Evolutionary conservation across 2,329 filamentous ascomycete genomes (phyloP).

Genomic region (Epichloe bromicola): DNA sequence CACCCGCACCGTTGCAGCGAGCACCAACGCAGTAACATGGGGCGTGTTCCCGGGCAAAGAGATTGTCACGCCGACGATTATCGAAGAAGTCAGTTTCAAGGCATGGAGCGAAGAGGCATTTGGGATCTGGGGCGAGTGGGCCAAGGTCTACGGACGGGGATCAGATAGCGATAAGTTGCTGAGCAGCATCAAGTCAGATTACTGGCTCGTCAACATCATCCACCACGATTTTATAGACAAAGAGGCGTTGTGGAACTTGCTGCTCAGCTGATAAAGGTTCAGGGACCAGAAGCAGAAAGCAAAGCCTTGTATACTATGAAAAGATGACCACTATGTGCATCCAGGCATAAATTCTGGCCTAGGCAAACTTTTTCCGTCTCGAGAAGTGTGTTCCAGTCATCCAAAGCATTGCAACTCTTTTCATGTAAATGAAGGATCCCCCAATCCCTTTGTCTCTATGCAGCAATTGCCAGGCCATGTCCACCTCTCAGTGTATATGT

Average conservation of each 20-base stretch:
- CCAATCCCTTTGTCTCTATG: too few relatives aligned
- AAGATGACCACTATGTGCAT: too few relatives aligned
- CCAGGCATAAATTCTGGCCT: too few relatives aligned
- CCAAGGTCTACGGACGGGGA: constrained; percentile 64
- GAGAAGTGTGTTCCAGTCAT: too few relatives aligned
- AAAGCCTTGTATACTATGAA: too few relatives aligned
- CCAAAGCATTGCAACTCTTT: too few relatives aligned
- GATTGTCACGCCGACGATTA: constrained; percentile 91
- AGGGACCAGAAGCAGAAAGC: too few relatives aligned
- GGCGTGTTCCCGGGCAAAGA: constrained; percentile 92
- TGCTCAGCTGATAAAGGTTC: constrained; percentile 26
- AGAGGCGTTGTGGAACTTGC: constrained; percentile 58
- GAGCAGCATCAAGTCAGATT: constrained; percentile 50
- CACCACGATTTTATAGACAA: constrained; percentile 64
- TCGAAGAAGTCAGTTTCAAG: constrained; percentile 85
- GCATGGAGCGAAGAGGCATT: constrained; percentile 96
- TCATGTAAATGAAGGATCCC: too few relatives aligned
- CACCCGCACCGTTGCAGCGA: constrained; percentile 26
- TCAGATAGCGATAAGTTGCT: constrained; percentile 61
- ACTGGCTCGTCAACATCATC: constrained; percentile 86
- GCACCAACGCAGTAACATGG: constrained; percentile 93
- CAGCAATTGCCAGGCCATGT: too few relatives aligned
- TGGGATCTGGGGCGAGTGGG: constrained; percentile 91
- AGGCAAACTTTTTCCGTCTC: too few relatives aligned
- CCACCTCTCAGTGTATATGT: too few relatives aligned